Percentiles rank a stretch among this genome's conserved stretches.
phyloP scores from a whole-genome alignment of 2,329 filamentous ascomycete genomes.

The Cercospora janseana region DNA sequence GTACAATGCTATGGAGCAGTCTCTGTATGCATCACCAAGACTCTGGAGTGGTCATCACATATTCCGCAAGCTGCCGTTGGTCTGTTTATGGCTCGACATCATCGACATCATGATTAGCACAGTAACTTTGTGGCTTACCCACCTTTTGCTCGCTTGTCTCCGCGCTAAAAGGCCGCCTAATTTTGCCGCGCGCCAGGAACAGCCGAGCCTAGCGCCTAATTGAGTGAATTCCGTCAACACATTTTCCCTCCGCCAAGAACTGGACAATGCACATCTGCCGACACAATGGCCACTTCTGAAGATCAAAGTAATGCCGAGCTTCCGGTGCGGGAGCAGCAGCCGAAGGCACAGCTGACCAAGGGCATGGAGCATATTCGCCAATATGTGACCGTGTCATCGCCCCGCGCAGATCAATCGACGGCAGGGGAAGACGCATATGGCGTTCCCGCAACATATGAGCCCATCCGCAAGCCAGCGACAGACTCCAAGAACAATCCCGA shows the following conservation, averaged over 20 bases:
- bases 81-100: too few species aligned
- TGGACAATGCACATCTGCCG: constrained; percentile 17
- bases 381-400: constrained; percentile 47
- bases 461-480: constrained; percentile 48
- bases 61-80: constrained; percentile 4
- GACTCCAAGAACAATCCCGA: constrained; percentile 72
- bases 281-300: constrained; percentile 23
- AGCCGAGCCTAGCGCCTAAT: neutral
- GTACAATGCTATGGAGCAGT: constrained; percentile 1
- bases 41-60: neutral
- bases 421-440: constrained; percentile 48
- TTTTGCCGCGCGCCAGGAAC: neutral
- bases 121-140: neutral
- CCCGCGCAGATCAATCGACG: constrained; percentile 26
- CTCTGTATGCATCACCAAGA: neutral
- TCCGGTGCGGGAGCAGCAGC: constrained; percentile 32
- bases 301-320: constrained; percentile 15
- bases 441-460: constrained; percentile 48
- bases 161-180: neutral
- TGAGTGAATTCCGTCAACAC: constrained; percentile 9
- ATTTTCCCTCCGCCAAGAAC: constrained; percentile 22
- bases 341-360: constrained; percentile 49
- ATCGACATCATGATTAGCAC: constrained; percentile 1
- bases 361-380: constrained; percentile 54
- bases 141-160: neutral